These are phyloP conservation scores for Trametes pubescens DNA, from an alignment of 1,284 basidiomycete genomes.

Conservation along the genomic window DNA sequence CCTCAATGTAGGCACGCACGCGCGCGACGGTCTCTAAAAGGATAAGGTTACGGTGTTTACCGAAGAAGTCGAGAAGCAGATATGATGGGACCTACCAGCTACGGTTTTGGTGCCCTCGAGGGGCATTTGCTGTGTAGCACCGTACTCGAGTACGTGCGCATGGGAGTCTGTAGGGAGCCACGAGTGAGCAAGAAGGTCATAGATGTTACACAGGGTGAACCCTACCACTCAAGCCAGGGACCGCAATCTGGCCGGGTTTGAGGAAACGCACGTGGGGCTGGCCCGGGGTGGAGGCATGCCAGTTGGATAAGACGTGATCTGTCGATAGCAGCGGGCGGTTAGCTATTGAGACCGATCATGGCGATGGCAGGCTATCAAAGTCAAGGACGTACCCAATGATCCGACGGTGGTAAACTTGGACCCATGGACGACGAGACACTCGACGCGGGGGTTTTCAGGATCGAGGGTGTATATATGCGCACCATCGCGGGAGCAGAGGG, in stretches of 20 bases:
- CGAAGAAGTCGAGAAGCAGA: not conserved
- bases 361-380: slow-evolving; percentile 6
- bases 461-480: slow-evolving; percentile 70
- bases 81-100: slow-evolving; percentile 50
- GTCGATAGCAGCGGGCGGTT: not conserved
- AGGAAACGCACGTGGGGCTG: slow-evolving; percentile 55
- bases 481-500: slow-evolving; percentile 63
- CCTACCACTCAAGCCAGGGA: slow-evolving; percentile 73
- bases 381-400: slow-evolving; percentile 54
- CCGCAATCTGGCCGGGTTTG: slow-evolving; percentile 60
- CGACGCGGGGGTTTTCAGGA: slow-evolving; percentile 51
- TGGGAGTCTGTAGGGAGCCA: slow-evolving; percentile 73
- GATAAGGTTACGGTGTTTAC: not conserved
- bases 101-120: slow-evolving; percentile 71
- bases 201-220: slow-evolving; percentile 1
- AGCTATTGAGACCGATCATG: slow-evolving; percentile 1
- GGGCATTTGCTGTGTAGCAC: slow-evolving; percentile 67
- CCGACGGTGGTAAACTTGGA: slow-evolving; percentile 61
- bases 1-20: slow-evolving; percentile 71
- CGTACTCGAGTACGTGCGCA: slow-evolving; percentile 81
- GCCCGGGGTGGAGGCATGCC: slow-evolving; percentile 20
- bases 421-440: slow-evolving; percentile 67
- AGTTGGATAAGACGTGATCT: slow-evolving; percentile 27
- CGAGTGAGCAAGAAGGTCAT: slow-evolving; percentile 1
- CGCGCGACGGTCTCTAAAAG: slow-evolving; percentile 67